phyloP scores from a whole-genome alignment of 2,329 filamentous ascomycete genomes.

The Calonectria ilicicola region DNA sequence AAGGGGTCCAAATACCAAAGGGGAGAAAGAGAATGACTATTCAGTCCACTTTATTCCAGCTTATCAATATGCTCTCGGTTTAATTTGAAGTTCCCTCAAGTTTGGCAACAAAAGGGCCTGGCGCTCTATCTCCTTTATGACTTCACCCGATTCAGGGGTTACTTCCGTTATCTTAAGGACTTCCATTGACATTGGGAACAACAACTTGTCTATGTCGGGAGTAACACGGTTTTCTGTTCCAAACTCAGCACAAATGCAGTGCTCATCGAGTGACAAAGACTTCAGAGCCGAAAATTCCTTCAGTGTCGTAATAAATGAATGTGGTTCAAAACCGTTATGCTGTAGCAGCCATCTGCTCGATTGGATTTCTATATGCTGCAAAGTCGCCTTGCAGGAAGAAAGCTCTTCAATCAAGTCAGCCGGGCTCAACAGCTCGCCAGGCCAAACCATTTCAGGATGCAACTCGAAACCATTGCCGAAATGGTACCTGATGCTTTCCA shows the following conservation, averaged over 20 bases:
- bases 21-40: too few relatives aligned
- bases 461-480: not conserved
- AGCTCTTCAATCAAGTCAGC: not conserved
- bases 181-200: not conserved
- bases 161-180: not conserved
- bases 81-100: not conserved
- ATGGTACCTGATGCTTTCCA: not conserved
- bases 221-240: too few relatives aligned
- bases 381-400: not conserved
- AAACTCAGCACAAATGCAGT: not conserved
- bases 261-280: not conserved
- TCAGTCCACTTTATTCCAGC: not conserved
- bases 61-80: too few relatives aligned
- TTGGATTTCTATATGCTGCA: not conserved
- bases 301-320: not conserved
- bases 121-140: not conserved
- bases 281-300: not conserved
- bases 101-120: not conserved
- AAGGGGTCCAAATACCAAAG: too few relatives aligned
- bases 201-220: too few relatives aligned
- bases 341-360: too few relatives aligned
- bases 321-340: not conserved
- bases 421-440: not conserved
- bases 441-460: not conserved
- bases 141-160: not conserved